Evolutionary conservation across 306 rosid genomes (phyloP).

Genomic region (Prunus armeniaca): DNA sequence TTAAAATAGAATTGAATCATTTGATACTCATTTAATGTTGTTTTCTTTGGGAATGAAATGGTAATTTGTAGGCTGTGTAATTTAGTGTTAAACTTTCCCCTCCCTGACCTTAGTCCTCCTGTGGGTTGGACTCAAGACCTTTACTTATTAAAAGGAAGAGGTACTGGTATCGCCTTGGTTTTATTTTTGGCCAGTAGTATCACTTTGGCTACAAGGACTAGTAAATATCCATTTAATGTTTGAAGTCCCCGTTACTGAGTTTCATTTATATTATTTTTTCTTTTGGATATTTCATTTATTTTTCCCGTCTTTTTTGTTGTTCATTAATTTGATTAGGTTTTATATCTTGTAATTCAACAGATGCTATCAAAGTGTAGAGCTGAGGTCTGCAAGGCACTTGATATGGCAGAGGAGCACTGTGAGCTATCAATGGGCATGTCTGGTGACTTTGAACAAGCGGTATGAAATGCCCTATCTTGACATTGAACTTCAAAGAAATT

Average conservation of each 20-base stretch:
- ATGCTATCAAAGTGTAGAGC: conserved; percentile 36
- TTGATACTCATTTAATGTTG: neutral
- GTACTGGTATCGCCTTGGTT: neutral
- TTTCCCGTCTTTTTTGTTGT: neutral
- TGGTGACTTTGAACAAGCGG: conserved; percentile 53
- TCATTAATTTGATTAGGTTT: neutral
- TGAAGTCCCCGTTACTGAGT: neutral
- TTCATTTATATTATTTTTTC: neutral
- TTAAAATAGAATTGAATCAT: neutral
- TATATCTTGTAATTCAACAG: conserved; percentile 19
- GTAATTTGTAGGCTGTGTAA: neutral
- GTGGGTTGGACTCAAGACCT: neutral
- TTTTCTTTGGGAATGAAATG: neutral
- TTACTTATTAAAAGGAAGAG: neutral
- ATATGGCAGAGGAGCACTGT: conserved; percentile 36
- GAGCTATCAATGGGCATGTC: conserved; percentile 62
- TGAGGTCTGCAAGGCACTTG: conserved; percentile 47
- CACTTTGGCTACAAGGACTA: neutral
- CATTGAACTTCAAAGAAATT: neutral
- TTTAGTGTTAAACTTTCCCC: neutral
- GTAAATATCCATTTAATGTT: neutral
- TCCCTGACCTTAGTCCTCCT: neutral
- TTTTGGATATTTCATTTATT: neutral
- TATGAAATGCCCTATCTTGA: neutral
- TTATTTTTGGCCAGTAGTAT: neutral